A percentile compares a stretch with the other conserved stretches of the same genome.
Conservation (phyloP, 331 rosid species). For the Prunus yedoensis region DNA sequence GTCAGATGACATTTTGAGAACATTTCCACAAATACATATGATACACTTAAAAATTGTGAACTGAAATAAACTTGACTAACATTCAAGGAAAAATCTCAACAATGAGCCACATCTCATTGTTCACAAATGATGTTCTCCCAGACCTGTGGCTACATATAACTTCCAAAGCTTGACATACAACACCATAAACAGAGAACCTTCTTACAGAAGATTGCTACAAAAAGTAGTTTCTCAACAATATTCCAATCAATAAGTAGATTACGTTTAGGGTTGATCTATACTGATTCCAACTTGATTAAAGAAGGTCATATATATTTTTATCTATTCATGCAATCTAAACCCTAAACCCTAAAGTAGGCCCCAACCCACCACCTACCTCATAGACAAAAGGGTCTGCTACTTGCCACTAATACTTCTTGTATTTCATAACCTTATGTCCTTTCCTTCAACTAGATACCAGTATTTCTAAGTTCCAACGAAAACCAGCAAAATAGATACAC, state of each 20-base stretch:
- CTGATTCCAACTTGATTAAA: neutral
- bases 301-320: neutral
- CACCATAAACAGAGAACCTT: neutral
- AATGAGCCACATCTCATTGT: slow-evolving; percentile 2
- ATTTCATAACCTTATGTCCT: neutral
- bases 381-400: neutral
- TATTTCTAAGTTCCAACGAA: neutral
- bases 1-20: neutral
- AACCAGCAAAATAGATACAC: neutral
- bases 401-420: neutral
- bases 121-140: neutral
- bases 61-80: neutral
- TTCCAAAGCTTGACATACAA: neutral
- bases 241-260: neutral
- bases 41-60: neutral
- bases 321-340: no score
- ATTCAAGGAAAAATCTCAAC: neutral
- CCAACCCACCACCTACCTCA: neutral
- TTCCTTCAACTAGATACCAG: neutral
- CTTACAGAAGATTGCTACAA: neutral
- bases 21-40: neutral
- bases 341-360: neutral
- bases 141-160: neutral
- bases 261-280: neutral
- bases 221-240: neutral